Evolutionary conservation across 2,329 filamentous ascomycete genomes (phyloP).

Genomic region (Curvularia lunata): DNA sequence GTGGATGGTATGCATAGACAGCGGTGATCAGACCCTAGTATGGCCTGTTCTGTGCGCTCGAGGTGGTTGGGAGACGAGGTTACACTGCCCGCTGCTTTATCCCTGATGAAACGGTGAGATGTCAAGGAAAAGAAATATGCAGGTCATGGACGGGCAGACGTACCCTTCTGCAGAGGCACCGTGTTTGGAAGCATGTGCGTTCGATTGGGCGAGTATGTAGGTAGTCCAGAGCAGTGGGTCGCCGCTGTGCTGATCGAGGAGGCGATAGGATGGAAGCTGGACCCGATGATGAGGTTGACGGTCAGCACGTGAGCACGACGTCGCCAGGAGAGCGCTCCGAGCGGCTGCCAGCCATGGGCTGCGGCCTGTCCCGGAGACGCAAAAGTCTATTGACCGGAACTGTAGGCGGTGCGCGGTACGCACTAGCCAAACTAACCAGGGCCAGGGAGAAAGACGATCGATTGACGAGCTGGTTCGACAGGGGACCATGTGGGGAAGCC

Average conservation of each 20-base stretch:
- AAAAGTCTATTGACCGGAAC: constrained; percentile 6
- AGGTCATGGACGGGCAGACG: background rate
- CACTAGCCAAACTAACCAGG: background rate
- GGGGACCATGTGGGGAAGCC: background rate
- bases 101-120: constrained; percentile 7
- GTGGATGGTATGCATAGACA: constrained; percentile 7
- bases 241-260: background rate
- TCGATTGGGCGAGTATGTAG: background rate
- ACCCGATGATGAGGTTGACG: constrained; percentile 7
- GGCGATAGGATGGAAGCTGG: background rate
- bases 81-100: constrained; percentile 1
- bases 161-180: background rate
- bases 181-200: constrained; percentile 5
- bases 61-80: background rate
- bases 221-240: background rate
- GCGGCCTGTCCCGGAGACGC: constrained; percentile 14
- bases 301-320: constrained; percentile 1
- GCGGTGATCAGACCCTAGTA: constrained; percentile 7
- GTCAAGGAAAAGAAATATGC: constrained; percentile 6
- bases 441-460: constrained; percentile 2
- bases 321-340: background rate
- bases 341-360: background rate
- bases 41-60: constrained; percentile 1
- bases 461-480: constrained; percentile 5
- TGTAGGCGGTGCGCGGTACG: background rate